Conservation (phyloP, 1,284 basidiomycete species). For the Pseudozyma thailandica region DNA sequence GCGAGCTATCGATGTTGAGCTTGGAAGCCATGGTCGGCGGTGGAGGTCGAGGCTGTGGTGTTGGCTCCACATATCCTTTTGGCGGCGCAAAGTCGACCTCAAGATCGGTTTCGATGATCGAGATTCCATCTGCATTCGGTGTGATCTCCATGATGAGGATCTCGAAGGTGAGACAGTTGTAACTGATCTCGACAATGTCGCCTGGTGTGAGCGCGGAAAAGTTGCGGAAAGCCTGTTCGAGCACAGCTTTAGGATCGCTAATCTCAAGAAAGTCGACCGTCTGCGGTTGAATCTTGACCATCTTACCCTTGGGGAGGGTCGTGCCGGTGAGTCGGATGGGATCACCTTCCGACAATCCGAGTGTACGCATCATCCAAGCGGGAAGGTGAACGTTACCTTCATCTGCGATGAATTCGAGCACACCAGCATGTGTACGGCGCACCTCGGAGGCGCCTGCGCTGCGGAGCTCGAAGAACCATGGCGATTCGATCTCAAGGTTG, state of each 20-base stretch:
- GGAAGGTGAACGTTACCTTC: conserved; percentile 95
- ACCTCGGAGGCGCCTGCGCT: conserved; percentile 74
- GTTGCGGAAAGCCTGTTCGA: conserved; percentile 93
- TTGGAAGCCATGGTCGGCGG: conserved; percentile 95
- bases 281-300: conserved; percentile 97
- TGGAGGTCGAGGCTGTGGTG: conserved; percentile 79
- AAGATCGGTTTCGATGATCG: conserved; percentile 92
- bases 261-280: conserved; percentile 91
- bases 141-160: conserved; percentile 93
- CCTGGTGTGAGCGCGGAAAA: conserved; percentile 75
- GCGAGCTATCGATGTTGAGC: conserved; percentile 82
- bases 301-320: conserved; percentile 88
- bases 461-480: conserved; percentile 95
- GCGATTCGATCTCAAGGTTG: conserved; percentile 86
- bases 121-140: conserved; percentile 82
- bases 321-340: conserved; percentile 90
- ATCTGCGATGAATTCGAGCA: conserved; percentile 97
- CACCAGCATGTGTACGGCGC: conserved; percentile 85
- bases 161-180: conserved; percentile 85
- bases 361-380: conserved; percentile 99
- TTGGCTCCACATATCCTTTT: conserved; percentile 83
- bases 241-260: conserved; percentile 91
- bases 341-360: conserved; percentile 92
- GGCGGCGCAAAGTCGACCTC: conserved; percentile 78
- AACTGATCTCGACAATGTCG: conserved; percentile 70